Evolutionary conservation across 768 basidiomycete species (phyloP).

Genomic region (Tulasnella sp.): DNA sequence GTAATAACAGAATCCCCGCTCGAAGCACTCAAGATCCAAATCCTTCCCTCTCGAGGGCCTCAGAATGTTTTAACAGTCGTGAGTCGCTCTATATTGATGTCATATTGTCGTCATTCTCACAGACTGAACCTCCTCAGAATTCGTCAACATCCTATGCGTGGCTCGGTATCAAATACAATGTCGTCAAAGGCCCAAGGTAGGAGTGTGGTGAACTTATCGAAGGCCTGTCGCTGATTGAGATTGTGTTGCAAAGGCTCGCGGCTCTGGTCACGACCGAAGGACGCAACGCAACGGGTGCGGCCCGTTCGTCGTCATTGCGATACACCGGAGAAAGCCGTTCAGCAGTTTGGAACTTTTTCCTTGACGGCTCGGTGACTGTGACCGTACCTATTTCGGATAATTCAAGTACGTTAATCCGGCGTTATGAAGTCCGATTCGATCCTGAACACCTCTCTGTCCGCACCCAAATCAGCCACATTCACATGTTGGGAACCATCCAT

Average conservation of each 20-base stretch:
- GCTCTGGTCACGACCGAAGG: conserved; percentile 1
- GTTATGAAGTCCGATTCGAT: neutral
- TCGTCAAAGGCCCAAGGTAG: conserved; percentile 7
- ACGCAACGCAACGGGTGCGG: neutral
- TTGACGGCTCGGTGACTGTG: neutral
- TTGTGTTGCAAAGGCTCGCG: neutral
- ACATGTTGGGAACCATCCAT: neutral
- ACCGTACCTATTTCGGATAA: conserved; percentile 5
- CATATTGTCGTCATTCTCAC: neutral
- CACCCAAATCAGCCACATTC: neutral
- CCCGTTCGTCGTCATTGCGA: neutral
- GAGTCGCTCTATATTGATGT: neutral
- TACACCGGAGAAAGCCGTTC: conserved; percentile 16
- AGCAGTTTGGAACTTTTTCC: conserved; percentile 2
- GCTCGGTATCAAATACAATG: conserved; percentile 1
- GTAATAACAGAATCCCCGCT: conserved; percentile 1
- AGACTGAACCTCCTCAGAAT: neutral
- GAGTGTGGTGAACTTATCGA: neutral
- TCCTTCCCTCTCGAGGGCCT: neutral
- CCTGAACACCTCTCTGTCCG: neutral
- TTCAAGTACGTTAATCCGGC: neutral
- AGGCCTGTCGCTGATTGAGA: neutral
- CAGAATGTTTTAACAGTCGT: conserved; percentile 8
- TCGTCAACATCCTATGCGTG: neutral
- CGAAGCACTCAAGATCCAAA: conserved; percentile 3